A percentile compares a stretch with the other conserved stretches of the same genome.
phyloP scores from a whole-genome alignment of 768 basidiomycete species.

The Gymnopilus junonius region DNA sequence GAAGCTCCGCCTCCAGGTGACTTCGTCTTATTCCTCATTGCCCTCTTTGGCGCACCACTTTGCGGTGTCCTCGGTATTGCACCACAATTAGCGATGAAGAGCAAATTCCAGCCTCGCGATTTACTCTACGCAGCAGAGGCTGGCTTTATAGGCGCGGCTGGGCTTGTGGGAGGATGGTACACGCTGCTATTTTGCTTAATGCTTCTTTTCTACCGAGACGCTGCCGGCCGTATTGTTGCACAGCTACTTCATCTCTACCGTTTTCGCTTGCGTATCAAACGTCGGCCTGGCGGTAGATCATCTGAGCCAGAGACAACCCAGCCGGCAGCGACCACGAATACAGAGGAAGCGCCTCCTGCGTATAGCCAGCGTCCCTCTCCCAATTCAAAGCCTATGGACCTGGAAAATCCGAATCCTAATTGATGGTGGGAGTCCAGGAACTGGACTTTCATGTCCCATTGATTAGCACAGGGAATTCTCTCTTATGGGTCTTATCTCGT shows the following conservation, averaged over 20 bases:
- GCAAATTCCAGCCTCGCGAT: background rate
- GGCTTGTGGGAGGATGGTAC: background rate
- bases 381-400: background rate
- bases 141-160: background rate
- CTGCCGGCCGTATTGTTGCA: background rate
- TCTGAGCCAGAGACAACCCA: background rate
- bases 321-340: background rate
- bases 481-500: too few relatives aligned
- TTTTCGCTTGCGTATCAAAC: background rate
- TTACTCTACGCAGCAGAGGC: background rate
- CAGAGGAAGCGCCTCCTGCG: background rate
- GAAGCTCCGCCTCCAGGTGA: background rate
- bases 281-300: background rate
- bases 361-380: background rate
- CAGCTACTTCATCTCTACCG: background rate
- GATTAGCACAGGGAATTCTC: too few relatives aligned
- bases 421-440: too few relatives aligned
- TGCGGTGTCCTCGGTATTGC: constrained; percentile 1
- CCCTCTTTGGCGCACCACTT: background rate
- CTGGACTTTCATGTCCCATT: too few relatives aligned
- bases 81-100: background rate
- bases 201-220: background rate
- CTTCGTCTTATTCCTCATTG: background rate
- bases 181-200: background rate
- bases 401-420: background rate